Base-by-base conservation (phyloP, 176 grass and related monocot genomes). In the Panicum miliaceum region DNA sequence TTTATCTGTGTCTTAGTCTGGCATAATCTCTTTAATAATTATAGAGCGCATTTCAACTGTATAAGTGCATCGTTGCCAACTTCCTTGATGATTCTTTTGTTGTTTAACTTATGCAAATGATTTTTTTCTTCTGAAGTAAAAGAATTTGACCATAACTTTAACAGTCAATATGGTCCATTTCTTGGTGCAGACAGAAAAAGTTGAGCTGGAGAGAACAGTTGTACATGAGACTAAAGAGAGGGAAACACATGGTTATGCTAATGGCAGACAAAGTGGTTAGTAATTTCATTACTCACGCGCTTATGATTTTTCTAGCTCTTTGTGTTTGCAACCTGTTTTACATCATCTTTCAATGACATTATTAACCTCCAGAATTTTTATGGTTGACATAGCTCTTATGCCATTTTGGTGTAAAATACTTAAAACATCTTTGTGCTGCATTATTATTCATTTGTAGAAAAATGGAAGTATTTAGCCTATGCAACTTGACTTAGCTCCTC, bases 211-310 rank as follows among this genome's bases (percentile, higher is more conserved):
- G 82, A 94, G 92, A 81, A 98, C 95, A 25, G 90, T 98, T 82
- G 85, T 98, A 14, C 92, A 94, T 77, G 92, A 92, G 94, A 94
- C 89, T 86, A 98, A 94, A 79, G 95, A 94, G 89, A 91, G 95
- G 45, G 95, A 95, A 70, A 68, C 82, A 45, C 75, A 91, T 75
- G 76, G 86, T 37, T 82, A 72, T 57, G 76, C 62, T 10, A 94
- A 93, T 4, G 87, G 92, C 64, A 92, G 95, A 94, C 88, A 91
- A 42, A 98, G 95, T 68, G 95, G 95, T 98, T 70, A 91, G 95
- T 98, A 74, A 23, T 93, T 81, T 82, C 25, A 51, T 71, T 46
- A 50, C 47, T 87, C 27, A 42, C 75, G 14, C 47, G 70, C 5
- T 43, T 36, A 20, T 22, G 50, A 73, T 84, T 70, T 54, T 8